phyloP scores from a whole-genome alignment of 2,329 filamentous ascomycete genomes.

The Ophiostoma fasciatum region DNA sequence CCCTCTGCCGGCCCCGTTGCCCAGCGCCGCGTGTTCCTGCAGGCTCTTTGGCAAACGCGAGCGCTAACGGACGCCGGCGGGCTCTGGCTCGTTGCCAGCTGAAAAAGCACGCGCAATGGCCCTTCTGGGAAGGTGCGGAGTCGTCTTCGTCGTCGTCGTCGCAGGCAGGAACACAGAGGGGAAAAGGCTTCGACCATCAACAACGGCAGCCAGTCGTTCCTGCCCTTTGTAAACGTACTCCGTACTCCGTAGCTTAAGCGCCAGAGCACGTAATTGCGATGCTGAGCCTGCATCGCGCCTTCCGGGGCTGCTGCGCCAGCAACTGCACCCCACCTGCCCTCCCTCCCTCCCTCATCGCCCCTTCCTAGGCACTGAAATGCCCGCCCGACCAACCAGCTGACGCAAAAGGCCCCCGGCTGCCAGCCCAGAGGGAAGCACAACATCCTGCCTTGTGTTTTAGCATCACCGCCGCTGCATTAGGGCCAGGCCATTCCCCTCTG shows the following conservation, averaged over 20 bases:
- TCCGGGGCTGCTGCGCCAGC: constrained; percentile 1
- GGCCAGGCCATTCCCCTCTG: background rate
- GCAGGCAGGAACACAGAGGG: too few relatives aligned
- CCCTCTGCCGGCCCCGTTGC: background rate
- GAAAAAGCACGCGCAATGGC: too few relatives aligned
- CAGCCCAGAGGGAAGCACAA: constrained; percentile 2
- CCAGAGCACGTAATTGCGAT: constrained; percentile 2
- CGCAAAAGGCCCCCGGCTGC: background rate
- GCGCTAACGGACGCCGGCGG: constrained; percentile 1
- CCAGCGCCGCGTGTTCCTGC: constrained; percentile 2
- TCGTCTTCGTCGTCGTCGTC: too few relatives aligned
- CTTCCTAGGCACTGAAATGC: background rate
- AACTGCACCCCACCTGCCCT: background rate
- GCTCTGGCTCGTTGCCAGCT: background rate
- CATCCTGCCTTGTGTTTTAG: constrained; percentile 3
- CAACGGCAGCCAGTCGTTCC: too few relatives aligned
- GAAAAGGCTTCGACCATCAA: too few relatives aligned
- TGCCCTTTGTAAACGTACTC: too few relatives aligned
- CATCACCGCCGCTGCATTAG: background rate
- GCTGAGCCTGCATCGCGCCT: constrained; percentile 1
- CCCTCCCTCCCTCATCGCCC: background rate
- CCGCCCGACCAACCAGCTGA: background rate
- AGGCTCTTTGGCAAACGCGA: constrained; percentile 4
- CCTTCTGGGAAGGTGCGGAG: too few relatives aligned
- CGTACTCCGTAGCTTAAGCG: too few relatives aligned